These are phyloP conservation scores for Arthrobotrys iridis DNA, from an alignment of 2,329 filamentous ascomycete genomes.

Conservation along the genomic window DNA sequence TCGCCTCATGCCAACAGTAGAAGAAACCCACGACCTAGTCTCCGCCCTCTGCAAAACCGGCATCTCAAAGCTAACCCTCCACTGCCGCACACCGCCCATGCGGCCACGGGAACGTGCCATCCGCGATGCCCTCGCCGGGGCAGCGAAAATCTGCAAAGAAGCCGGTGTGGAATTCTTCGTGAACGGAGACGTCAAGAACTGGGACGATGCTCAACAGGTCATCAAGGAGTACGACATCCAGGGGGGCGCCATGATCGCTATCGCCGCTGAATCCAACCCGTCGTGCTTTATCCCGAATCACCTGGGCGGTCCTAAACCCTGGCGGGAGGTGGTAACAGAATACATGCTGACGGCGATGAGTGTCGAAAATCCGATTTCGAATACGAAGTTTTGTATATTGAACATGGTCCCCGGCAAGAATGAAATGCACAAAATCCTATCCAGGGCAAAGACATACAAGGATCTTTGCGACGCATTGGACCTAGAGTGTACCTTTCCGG, in stretches of 20 bases:
- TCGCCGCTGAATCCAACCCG: slow-evolving; percentile 87
- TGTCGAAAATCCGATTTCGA: slow-evolving; percentile 85
- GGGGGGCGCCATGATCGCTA: slow-evolving; percentile 92
- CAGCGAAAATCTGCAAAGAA: slow-evolving; percentile 80
- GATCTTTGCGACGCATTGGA: slow-evolving; percentile 74
- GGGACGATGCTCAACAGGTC: slow-evolving; percentile 76
- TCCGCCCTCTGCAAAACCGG: slow-evolving; percentile 82
- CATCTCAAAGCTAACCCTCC: slow-evolving; percentile 89
- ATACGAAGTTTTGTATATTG: slow-evolving; percentile 79
- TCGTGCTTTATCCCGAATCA: slow-evolving; percentile 79
- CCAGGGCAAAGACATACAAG: slow-evolving; percentile 74
- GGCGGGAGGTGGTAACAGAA: slow-evolving; percentile 78
- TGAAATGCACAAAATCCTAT: slow-evolving; percentile 72
- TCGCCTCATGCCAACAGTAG: slow-evolving; percentile 79
- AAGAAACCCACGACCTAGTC: slow-evolving; percentile 80
- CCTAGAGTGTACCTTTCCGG: slow-evolving; percentile 71
- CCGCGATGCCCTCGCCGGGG: slow-evolving; percentile 83
- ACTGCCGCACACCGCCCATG: slow-evolving; percentile 97
- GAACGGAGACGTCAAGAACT: slow-evolving; percentile 87
- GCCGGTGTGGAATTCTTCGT: slow-evolving; percentile 91
- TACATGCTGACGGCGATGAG: slow-evolving; percentile 79
- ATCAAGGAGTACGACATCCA: slow-evolving; percentile 84
- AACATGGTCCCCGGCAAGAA: slow-evolving; percentile 85
- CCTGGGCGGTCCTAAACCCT: slow-evolving; percentile 75
- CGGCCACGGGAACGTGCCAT: slow-evolving; percentile 87